Evolutionary conservation across 345 rosid species (phyloP).

Genomic region (Carallia pectinifolia): DNA sequence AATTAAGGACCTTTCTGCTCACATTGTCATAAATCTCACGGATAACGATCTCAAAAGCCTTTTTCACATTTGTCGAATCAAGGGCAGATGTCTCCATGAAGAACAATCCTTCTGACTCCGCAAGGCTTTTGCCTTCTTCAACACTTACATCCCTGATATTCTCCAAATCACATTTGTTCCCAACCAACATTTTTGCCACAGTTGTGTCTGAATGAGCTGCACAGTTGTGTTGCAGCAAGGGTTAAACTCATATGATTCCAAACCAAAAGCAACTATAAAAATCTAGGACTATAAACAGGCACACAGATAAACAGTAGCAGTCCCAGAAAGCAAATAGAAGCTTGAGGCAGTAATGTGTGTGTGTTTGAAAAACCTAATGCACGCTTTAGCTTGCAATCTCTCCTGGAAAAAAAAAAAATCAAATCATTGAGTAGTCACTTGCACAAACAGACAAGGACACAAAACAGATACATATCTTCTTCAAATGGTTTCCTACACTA

Average conservation of each 20-base stretch:
- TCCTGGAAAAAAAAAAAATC: background rate
- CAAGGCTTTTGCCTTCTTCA: conserved; percentile 40
- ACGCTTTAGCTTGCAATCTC: background rate
- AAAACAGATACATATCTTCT: background rate
- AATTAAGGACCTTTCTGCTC: conserved; percentile 28
- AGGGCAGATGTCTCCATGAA: conserved; percentile 43
- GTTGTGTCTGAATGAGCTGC: conserved; percentile 40
- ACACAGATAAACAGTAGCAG: background rate
- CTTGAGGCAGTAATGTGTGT: background rate
- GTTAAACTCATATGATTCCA: background rate
- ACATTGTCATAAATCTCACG: conserved; percentile 33
- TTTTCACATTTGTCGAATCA: conserved; percentile 32
- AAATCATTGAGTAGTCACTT: background rate
- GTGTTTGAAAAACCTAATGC: background rate
- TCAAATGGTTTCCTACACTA: background rate
- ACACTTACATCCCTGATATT: conserved; percentile 34
- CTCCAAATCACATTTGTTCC: conserved; percentile 47
- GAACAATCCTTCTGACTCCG: conserved; percentile 36
- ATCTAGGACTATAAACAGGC: background rate
- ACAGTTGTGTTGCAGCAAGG: background rate
- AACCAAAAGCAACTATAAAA: background rate
- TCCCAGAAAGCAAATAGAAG: background rate
- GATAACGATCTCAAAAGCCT: conserved; percentile 36
- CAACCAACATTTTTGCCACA: conserved; percentile 36
- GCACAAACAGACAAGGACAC: background rate